Base-by-base conservation (phyloP, 192 early-diverging fungal species). In the Backusella westeae region DNA sequence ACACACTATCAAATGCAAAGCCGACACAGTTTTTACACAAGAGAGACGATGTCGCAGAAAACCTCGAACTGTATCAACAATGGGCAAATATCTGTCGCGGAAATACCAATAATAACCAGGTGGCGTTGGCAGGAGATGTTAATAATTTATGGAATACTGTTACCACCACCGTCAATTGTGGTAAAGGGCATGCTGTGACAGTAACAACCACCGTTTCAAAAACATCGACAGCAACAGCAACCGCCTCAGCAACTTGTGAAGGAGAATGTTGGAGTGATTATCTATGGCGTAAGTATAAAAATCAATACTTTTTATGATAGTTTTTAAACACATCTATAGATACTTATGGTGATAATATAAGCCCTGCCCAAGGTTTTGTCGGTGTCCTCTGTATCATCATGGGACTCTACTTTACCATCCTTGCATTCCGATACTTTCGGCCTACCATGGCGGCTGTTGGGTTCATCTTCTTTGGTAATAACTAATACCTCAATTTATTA, bases 391-490 rank as follows among this genome's bases (percentile, higher is more conserved):
- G 77, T 21, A 79, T 89, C 34, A 39, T 88, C 10, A 46, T 77
- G n/a, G 87, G 84, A 7, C 70, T 87, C 34, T 71, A 85, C 21
- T 86, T 86, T 71, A 77, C 77, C 34, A 84, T 89, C 73, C 81
- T 84, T 74, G 87, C 85, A n/a, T 83, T 73, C 77, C 80, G 87
- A 7, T 78, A 83, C 73, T 87, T 89, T 81, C 80, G 79, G 17
- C 71, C 85, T 36, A 84, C 83, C 35, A 71, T 90, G 79, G 84
- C 77, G 34, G 49, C 85, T 36, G 73, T 81, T 36, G 85, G 86
- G 9, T 87, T 90, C 52, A 73, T 86, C 39, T 82, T 85, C 69
- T 81, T 90, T 72, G 86, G 82, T 75, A 85, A 80, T 34, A 32
- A 3, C 32, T 32, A 32, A 32, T 3, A 32, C 32, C 32, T 32